Conservation (phyloP, 164 flowering plant species). For the Tetracentron sinense region DNA sequence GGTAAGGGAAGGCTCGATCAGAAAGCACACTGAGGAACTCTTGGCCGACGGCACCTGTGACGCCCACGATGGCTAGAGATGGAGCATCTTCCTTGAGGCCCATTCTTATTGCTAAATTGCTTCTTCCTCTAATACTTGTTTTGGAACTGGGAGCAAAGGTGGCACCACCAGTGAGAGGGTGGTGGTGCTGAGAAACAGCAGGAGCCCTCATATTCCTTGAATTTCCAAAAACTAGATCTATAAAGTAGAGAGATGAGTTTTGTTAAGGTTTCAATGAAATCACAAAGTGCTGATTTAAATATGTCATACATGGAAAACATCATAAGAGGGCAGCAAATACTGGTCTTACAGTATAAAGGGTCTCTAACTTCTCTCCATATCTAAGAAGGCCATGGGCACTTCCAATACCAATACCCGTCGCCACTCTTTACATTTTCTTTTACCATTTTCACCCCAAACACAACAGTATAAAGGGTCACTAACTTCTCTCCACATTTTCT, state of each 20-base stretch:
- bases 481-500: no score
- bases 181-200: slow-evolving; percentile 2
- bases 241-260: not conserved
- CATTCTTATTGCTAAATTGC: slow-evolving; percentile 30
- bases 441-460: no score
- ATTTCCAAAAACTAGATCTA: not conserved
- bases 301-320: no score
- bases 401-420: not conserved
- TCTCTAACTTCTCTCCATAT: no score
- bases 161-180: slow-evolving; percentile 2
- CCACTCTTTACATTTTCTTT: not conserved
- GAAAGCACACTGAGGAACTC: slow-evolving; percentile 89
- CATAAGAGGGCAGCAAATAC: not conserved
- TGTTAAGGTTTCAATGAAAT: not conserved
- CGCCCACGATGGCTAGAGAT: slow-evolving; percentile 95
- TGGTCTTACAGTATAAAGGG: no score
- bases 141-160: slow-evolving; percentile 1
- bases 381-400: not conserved
- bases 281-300: not conserved
- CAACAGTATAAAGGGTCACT: not conserved
- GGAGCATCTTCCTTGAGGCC: slow-evolving; percentile 62
- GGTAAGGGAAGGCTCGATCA: slow-evolving; percentile 81
- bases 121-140: slow-evolving; percentile 5
- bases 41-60: slow-evolving; percentile 97
- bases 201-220: slow-evolving; percentile 11